These are phyloP conservation scores for Stephania cephalantha DNA, from an alignment of 164 flowering plant species.

Conservation along the genomic window DNA sequence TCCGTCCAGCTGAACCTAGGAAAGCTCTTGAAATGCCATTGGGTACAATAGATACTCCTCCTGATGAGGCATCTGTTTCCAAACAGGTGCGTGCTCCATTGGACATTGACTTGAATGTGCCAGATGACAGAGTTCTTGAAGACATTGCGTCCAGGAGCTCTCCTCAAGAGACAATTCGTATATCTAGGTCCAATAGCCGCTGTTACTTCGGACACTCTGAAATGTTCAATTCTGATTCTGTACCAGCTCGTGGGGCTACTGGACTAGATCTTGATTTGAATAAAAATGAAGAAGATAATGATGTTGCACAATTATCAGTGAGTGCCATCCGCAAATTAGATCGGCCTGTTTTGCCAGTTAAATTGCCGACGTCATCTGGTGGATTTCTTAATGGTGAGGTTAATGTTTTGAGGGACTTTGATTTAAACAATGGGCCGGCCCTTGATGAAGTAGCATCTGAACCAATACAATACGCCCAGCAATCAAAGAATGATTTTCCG, in stretches of 20 bases:
- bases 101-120: conserved; percentile 78
- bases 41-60: conserved; percentile 11
- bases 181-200: neutral
- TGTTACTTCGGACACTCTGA: conserved; percentile 11
- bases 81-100: conserved; percentile 45
- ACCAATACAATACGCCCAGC: conserved; percentile 29
- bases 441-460: conserved; percentile 50
- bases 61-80: conserved; percentile 26
- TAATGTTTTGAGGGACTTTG: conserved; percentile 54
- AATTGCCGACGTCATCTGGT: conserved; percentile 24
- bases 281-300: conserved; percentile 52
- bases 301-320: conserved; percentile 33
- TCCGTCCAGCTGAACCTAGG: conserved; percentile 91
- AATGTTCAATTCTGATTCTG: conserved; percentile 12
- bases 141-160: conserved; percentile 38
- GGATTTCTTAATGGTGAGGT: conserved; percentile 37
- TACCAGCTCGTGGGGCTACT: conserved; percentile 32
- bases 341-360: conserved; percentile 22
- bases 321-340: conserved; percentile 31
- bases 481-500: conserved; percentile 23
- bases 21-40: conserved; percentile 41
- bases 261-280: conserved; percentile 88
- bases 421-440: conserved; percentile 77
- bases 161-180: conserved; percentile 13
- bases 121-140: conserved; percentile 65